Conservation (phyloP, 495 filamentous ascomycete species). For the Lepidopterella palustris region DNA sequence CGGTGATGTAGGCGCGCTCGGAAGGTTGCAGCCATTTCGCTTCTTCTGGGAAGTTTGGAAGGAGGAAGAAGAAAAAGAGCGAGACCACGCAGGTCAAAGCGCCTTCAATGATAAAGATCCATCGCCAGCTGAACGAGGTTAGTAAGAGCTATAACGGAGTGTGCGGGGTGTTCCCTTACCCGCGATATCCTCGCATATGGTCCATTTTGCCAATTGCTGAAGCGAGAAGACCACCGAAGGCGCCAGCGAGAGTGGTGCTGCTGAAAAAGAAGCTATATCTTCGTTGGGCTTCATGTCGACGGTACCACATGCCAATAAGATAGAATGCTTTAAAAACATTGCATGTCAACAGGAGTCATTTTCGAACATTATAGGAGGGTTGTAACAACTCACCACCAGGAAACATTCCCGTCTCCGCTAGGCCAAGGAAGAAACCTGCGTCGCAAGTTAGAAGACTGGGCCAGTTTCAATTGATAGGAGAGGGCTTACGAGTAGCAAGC, state of each 20-base stretch:
- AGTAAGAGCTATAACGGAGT: too few relatives aligned
- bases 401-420: slow-evolving; percentile 89
- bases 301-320: slow-evolving; percentile 74
- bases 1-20: slow-evolving; percentile 67
- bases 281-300: slow-evolving; percentile 76
- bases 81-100: slow-evolving; percentile 65
- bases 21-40: slow-evolving; percentile 63
- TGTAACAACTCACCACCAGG: slow-evolving; percentile 47
- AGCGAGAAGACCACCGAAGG: slow-evolving; percentile 40
- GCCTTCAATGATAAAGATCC: slow-evolving; percentile 72
- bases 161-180: too few relatives aligned
- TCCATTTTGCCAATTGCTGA: slow-evolving; percentile 74
- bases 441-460: neutral
- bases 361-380: neutral
- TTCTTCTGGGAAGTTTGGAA: slow-evolving; percentile 71
- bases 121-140: too few relatives aligned
- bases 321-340: slow-evolving; percentile 64
- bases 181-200: slow-evolving; percentile 58
- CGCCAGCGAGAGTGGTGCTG: slow-evolving; percentile 54
- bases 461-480: neutral
- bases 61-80: slow-evolving; percentile 66
- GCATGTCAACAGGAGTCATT: slow-evolving; percentile 42
- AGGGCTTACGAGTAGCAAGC: slow-evolving; percentile 52
- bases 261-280: slow-evolving; percentile 87
- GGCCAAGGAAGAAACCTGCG: slow-evolving; percentile 69